These are phyloP conservation scores for Plasmodium relictum DNA, from an alignment of 169 alveolate species.

Conservation along the genomic window DNA sequence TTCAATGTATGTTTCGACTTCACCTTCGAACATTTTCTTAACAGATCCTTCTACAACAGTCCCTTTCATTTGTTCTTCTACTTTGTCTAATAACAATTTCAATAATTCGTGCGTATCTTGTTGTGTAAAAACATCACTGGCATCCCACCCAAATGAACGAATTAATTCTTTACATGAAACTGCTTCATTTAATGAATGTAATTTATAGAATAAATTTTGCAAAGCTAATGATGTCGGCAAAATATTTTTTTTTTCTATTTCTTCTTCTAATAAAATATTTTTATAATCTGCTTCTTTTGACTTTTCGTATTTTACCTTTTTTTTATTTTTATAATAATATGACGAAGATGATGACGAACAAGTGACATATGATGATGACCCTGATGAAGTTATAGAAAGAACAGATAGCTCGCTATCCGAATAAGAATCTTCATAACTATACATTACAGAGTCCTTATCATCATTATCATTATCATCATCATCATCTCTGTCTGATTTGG, in stretches of 20 bases:
- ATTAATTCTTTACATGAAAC: slow-evolving; percentile 93
- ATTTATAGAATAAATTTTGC: slow-evolving; percentile 94
- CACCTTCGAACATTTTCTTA: slow-evolving; percentile 95
- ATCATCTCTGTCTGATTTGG: slow-evolving; percentile 5
- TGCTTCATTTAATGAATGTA: slow-evolving; percentile 92
- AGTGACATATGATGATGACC: slow-evolving; percentile 41
- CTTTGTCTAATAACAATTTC: slow-evolving; percentile 93
- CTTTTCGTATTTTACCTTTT: slow-evolving; percentile 32
- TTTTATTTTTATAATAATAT: slow-evolving; percentile 54
- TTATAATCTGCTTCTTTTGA: slow-evolving; percentile 84
- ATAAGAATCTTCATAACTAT: slow-evolving; percentile 7
- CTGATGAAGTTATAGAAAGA: slow-evolving; percentile 66
- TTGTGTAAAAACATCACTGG: slow-evolving; percentile 96
- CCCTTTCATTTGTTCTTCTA: slow-evolving; percentile 97
- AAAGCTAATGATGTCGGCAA: slow-evolving; percentile 90
- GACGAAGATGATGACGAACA: slow-evolving; percentile 64
- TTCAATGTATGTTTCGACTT: slow-evolving; percentile 94
- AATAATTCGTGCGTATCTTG: slow-evolving; percentile 98
- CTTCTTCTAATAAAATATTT: slow-evolving; percentile 87
- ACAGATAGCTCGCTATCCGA: slow-evolving; percentile 68
- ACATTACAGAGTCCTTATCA: neutral
- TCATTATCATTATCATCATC: neutral
- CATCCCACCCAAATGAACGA: slow-evolving; percentile 97
- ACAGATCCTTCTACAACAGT: slow-evolving; percentile 96
- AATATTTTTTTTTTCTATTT: slow-evolving; percentile 86